A percentile compares a stretch with the other conserved stretches of the same genome.
Conservation (phyloP, 768 basidiomycete species). For the Rhizopogon sp. region DNA sequence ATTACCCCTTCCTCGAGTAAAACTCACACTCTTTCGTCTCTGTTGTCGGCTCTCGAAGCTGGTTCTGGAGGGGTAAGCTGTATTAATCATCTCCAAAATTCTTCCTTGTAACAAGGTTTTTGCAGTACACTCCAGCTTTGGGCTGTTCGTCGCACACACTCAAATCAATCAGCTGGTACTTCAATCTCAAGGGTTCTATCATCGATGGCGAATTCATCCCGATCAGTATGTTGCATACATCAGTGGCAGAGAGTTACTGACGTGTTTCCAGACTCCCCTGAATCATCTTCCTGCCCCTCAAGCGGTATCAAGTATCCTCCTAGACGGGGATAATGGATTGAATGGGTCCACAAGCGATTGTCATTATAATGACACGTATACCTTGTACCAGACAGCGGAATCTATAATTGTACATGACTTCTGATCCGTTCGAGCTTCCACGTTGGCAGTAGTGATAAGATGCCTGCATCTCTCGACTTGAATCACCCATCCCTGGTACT, state of each 20-base stretch:
- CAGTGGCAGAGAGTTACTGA: background rate
- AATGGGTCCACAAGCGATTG: background rate
- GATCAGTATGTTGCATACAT: conserved; percentile 38
- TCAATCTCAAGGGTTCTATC: conserved; percentile 58
- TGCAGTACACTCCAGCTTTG: conserved; percentile 44
- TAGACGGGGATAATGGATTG: conserved; percentile 31
- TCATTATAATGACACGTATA: background rate
- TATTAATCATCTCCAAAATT: conserved; percentile 1
- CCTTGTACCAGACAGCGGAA: background rate
- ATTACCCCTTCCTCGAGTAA: conserved; percentile 60
- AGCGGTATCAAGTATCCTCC: conserved; percentile 56
- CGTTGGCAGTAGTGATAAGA: conserved; percentile 5
- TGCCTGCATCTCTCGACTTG: conserved; percentile 37
- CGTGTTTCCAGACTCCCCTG: conserved; percentile 40
- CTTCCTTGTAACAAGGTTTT: background rate
- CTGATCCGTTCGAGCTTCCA: background rate
- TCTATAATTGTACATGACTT: conserved; percentile 1
- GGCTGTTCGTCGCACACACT: conserved; percentile 37
- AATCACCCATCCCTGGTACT: conserved; percentile 43
- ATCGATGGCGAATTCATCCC: conserved; percentile 61
- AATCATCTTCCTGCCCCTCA: conserved; percentile 46
- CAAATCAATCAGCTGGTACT: conserved; percentile 54
- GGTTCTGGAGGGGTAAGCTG: conserved; percentile 43
- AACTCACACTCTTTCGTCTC: conserved; percentile 52
- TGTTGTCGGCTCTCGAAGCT: conserved; percentile 50